Evolutionary conservation across 176 grass and related monocot genomes (phyloP).

Genomic region (Paspalum vaginatum): DNA sequence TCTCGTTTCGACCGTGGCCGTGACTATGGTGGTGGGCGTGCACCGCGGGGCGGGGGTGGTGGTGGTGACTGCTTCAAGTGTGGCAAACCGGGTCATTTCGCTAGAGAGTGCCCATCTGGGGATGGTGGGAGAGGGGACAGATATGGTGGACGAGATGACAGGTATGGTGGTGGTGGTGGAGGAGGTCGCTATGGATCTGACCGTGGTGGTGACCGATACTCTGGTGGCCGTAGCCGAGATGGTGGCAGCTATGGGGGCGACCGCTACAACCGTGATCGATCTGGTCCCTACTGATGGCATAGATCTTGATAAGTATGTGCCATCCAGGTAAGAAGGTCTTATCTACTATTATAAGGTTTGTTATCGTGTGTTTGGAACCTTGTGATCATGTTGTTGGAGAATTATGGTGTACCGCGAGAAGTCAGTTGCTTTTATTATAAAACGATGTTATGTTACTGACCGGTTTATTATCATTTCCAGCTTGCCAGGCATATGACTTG

Average conservation of each 20-base stretch:
- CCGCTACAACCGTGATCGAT: conserved; percentile 65
- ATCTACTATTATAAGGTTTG: conserved; percentile 42
- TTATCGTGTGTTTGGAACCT: conserved; percentile 38
- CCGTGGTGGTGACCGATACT: conserved; percentile 67
- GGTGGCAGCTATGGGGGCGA: conserved; percentile 52
- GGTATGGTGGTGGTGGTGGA: conserved; percentile 60
- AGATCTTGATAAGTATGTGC: conserved; percentile 39
- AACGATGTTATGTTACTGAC: conserved; percentile 56
- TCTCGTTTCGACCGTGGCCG: conserved; percentile 59
- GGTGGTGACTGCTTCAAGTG: conserved; percentile 86
- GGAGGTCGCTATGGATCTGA: conserved; percentile 62
- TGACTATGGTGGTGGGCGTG: conserved; percentile 56
- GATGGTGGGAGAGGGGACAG: conserved; percentile 66
- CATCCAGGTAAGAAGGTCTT: conserved; percentile 58
- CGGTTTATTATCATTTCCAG: conserved; percentile 50
- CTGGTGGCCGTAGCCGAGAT: conserved; percentile 66
- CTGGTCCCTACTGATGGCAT: conserved; percentile 64
- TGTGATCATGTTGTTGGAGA: conserved; percentile 40
- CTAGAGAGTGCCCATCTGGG: conserved; percentile 75
- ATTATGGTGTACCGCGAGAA: conserved; percentile 50
- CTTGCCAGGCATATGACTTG: conserved; percentile 57
- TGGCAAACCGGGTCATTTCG: conserved; percentile 87
- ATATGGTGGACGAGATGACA: conserved; percentile 68
- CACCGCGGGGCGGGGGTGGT: conserved; percentile 47
- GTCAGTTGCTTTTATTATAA: conserved; percentile 47